Evolutionary conservation across 2,329 filamentous ascomycete species (phyloP).

Genomic region (Chaetothyriales sp.): DNA sequence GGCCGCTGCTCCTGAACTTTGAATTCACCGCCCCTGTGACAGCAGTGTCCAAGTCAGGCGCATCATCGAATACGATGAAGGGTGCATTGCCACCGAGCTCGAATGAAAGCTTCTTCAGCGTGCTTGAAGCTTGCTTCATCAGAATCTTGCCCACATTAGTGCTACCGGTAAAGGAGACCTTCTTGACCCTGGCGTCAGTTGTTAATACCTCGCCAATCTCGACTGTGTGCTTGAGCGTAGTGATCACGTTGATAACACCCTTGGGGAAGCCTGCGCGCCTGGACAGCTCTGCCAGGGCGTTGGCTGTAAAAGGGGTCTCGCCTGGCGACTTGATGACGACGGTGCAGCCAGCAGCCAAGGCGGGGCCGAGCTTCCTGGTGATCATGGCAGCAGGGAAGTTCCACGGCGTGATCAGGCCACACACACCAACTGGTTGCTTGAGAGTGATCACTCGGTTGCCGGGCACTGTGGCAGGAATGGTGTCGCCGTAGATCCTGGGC

Average conservation of each 20-base stretch:
- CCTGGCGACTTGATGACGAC: constrained; percentile 82
- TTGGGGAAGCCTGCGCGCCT: constrained; percentile 76
- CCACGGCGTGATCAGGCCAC: constrained; percentile 53
- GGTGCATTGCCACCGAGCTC: constrained; percentile 91
- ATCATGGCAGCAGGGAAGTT: constrained; percentile 46
- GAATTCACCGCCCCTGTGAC: constrained; percentile 68
- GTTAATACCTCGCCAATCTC: constrained; percentile 65
- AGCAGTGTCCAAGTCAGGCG: constrained; percentile 67
- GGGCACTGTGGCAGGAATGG: constrained; percentile 43
- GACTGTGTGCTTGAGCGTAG: constrained; percentile 61
- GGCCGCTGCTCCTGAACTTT: constrained; percentile 88
- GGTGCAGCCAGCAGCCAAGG: constrained; percentile 84
- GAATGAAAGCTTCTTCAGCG: constrained; percentile 73
- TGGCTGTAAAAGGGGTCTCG: constrained; percentile 81
- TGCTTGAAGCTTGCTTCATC: constrained; percentile 76
- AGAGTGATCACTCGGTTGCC: constrained; percentile 48
- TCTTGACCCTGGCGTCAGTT: constrained; percentile 60
- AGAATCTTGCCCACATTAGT: constrained; percentile 55
- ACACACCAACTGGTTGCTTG: constrained; percentile 53
- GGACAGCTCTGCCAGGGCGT: constrained; percentile 74
- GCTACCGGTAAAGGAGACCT: constrained; percentile 83
- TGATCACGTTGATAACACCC: constrained; percentile 82
- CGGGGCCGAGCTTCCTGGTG: constrained; percentile 37
- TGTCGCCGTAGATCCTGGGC: constrained; percentile 42
- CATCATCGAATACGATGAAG: constrained; percentile 91